These are phyloP conservation scores for Prunella vulgaris DNA, from an alignment of 257 asterid species.

Conservation along the genomic window DNA sequence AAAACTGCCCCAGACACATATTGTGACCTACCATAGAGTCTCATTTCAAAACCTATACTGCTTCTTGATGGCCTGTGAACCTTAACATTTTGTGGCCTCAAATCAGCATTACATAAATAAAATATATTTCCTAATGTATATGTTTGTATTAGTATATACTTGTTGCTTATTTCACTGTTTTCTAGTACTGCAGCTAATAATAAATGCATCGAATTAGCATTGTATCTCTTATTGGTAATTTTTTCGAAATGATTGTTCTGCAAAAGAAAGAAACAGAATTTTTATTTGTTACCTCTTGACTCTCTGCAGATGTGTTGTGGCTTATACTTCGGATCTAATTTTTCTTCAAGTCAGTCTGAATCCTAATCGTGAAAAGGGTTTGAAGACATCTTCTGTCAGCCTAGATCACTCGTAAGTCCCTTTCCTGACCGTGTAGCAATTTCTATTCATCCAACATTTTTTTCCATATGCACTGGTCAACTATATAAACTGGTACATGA, in stretches of 20 bases:
- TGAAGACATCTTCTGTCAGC: constrained; percentile 61
- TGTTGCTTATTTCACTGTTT: neutral
- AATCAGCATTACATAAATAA: neutral
- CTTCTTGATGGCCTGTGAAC: neutral
- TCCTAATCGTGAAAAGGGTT: constrained; percentile 78
- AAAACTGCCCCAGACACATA: neutral
- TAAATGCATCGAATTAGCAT: neutral
- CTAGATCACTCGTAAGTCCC: constrained; percentile 86
- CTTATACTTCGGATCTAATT: constrained; percentile 83
- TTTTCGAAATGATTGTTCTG: neutral
- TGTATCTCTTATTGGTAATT: constrained; percentile 4
- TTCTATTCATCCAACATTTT: constrained; percentile 1
- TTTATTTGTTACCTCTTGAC: constrained; percentile 10
- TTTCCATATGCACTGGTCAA: neutral
- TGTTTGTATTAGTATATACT: neutral
- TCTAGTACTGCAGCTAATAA: neutral
- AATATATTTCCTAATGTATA: neutral
- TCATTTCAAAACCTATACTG: neutral
- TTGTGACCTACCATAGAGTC: neutral
- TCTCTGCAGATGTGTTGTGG: constrained; percentile 76
- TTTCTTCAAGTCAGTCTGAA: constrained; percentile 68
- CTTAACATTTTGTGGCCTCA: constrained; percentile 5
- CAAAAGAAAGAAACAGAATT: neutral
- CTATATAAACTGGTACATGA: neutral
- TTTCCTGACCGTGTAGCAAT: constrained; percentile 4